A percentile compares a stretch with the other conserved stretches of the same genome.
phyloP scores from a whole-genome alignment of 164 flowering plant species.

The Hamamelis virginiana region DNA sequence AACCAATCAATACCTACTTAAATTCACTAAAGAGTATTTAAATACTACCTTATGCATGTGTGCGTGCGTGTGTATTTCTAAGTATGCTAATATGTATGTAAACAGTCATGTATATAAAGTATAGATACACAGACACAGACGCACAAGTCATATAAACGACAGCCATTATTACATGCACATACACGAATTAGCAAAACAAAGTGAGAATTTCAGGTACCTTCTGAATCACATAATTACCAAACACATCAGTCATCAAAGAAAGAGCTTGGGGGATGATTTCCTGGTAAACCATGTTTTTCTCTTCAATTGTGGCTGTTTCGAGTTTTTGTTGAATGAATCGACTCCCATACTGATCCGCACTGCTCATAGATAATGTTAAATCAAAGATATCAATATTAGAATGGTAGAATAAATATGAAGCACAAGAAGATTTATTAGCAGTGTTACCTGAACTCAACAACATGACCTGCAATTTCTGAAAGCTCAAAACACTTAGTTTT shows the following conservation, averaged over 20 bases:
- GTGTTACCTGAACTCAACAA: slow-evolving; percentile 85
- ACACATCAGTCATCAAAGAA: slow-evolving; percentile 87
- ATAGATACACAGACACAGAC: neutral
- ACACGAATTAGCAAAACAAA: neutral
- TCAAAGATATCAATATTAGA: neutral
- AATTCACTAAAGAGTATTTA: neutral
- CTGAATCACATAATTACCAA: slow-evolving; percentile 94
- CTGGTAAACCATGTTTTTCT: slow-evolving; percentile 77
- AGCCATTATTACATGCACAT: no score
- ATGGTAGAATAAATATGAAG: neutral
- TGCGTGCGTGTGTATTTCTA: neutral
- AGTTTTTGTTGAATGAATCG: slow-evolving; percentile 93
- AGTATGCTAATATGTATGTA: neutral
- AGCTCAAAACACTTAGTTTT: slow-evolving; percentile 81
- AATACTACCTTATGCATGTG: neutral
- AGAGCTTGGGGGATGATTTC: slow-evolving; percentile 85
- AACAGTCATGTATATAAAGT: neutral
- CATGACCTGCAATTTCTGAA: slow-evolving; percentile 82
- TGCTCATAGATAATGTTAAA: slow-evolving; percentile 30
- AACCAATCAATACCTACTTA: neutral
- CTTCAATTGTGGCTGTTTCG: slow-evolving; percentile 80
- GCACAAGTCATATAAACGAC: neutral
- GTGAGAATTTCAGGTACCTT: slow-evolving; percentile 48
- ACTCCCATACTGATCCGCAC: slow-evolving; percentile 94
- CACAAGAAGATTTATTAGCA: neutral